Evolutionary conservation across 2,329 filamentous ascomycete genomes (phyloP), one percentile per base, ranked within the genome.

Genomic region (Chalaropsis ovoidea): DNA sequence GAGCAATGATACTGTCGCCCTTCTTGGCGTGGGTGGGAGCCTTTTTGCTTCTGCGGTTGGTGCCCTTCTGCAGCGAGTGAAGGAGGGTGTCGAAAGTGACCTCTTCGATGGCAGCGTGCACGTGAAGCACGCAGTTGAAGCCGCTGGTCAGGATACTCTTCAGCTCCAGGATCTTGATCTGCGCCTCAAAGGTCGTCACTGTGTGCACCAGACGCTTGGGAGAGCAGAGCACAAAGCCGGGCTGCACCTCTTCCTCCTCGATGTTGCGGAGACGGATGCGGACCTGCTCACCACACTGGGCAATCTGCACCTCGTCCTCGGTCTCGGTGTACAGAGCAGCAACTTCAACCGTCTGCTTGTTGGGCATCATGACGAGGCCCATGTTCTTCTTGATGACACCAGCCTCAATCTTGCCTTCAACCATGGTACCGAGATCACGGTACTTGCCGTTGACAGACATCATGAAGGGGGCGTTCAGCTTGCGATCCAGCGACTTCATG

Each of bases 391-490:
- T 94, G 75, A 95, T 81, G 60, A 96, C 88, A 74, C 91, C 93
- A 19, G 92, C 89, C 77, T 99, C 94, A 70, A 99, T 89, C 81
- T 96, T 96, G 70, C 94, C 94, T 78, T 99, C 95, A 52, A 96
- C 84, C 83, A 99, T 91, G 68, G 94, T 99, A 72, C 94, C 94
- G 82, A 99, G 87, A 74, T 99, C 95, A 71, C 89, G 85, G 80
- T 97, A 99, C 78, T 99, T 99, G 76, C 90, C 90, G 69, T 89
- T 89, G 69, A 99, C 82, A 8, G 94, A 89, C 92, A 99, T 96
- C 94, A 99, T 97, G 82, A 99, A 97, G 10, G 94, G 93, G 1
- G 94, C 94, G 71, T 96, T 96, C 71, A 96, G 78, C 80, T 97
- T 99, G 71, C 94, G 90, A 76, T 99, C 93, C 47, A 96, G 83